Evolutionary conservation across 805 yeast species (phyloP).

Genomic region (Metschnikowia hibisci): DNA sequence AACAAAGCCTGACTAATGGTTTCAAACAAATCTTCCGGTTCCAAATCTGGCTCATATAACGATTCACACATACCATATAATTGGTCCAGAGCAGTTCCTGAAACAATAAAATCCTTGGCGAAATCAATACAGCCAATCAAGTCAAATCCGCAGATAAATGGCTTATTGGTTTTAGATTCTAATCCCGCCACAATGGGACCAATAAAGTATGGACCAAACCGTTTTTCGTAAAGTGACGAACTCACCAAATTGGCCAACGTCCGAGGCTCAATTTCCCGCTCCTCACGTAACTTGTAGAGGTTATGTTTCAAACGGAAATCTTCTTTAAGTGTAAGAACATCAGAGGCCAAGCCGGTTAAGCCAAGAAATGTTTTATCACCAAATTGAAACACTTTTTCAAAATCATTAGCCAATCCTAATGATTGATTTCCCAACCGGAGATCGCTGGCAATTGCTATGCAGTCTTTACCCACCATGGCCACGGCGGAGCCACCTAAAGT

Average conservation of each 20-base stretch:
- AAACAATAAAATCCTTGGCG: slow-evolving; percentile 89
- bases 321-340: slow-evolving; percentile 81
- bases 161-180: slow-evolving; percentile 73
- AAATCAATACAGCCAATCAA: slow-evolving; percentile 94
- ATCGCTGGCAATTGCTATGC: slow-evolving; percentile 97
- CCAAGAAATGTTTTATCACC: slow-evolving; percentile 83
- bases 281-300: slow-evolving; percentile 85
- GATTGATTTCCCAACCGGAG: slow-evolving; percentile 92
- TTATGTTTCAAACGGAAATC: slow-evolving; percentile 81
- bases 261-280: slow-evolving; percentile 86
- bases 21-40: slow-evolving; percentile 92
- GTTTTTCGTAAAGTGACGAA: slow-evolving; percentile 79
- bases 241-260: slow-evolving; percentile 91
- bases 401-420: slow-evolving; percentile 84
- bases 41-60: slow-evolving; percentile 88
- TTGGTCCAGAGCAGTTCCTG: slow-evolving; percentile 97
- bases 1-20: slow-evolving; percentile 90
- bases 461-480: slow-evolving; percentile 98
- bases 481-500: slow-evolving; percentile 86
- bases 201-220: slow-evolving; percentile 95
- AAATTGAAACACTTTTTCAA: slow-evolving; percentile 85
- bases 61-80: slow-evolving; percentile 98
- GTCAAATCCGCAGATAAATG: slow-evolving; percentile 94
- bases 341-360: slow-evolving; percentile 92
- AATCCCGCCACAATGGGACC: slow-evolving; percentile 97